Evolutionary conservation across 495 filamentous ascomycete species (phyloP).

Genomic region (Neurospora sublineolata): DNA sequence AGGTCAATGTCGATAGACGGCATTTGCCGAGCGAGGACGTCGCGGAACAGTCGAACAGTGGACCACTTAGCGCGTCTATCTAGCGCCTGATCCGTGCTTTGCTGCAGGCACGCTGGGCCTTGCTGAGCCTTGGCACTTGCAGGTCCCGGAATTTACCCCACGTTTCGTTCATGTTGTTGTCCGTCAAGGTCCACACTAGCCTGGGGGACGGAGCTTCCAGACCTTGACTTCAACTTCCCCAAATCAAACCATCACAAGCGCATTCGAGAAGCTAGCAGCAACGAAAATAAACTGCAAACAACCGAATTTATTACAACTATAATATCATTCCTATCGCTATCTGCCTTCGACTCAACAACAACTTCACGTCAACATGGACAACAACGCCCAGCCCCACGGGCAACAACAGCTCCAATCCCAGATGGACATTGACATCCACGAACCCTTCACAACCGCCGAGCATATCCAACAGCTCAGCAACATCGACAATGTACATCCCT

Average conservation of each 20-base stretch:
- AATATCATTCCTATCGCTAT: neutral
- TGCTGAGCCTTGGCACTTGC: neutral
- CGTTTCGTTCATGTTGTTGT: neutral
- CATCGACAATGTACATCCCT: conserved; percentile 55
- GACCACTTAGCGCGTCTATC: neutral
- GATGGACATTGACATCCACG: conserved; percentile 14
- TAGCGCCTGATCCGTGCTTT: neutral
- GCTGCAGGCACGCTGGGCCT: neutral
- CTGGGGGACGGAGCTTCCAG: neutral
- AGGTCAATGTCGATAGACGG: neutral
- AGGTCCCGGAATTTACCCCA: neutral
- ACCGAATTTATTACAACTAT: too few species aligned
- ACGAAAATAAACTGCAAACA: neutral
- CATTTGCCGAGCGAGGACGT: neutral
- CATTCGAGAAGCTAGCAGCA: neutral
- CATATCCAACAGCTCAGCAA: conserved; percentile 67
- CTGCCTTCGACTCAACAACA: neutral
- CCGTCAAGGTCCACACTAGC: neutral
- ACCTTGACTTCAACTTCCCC: neutral
- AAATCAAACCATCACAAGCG: neutral
- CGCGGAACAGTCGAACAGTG: neutral
- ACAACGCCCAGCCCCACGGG: conserved; percentile 1
- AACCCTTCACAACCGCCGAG: conserved; percentile 49
- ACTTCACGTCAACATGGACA: conserved; percentile 2
- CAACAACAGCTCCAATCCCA: neutral